A percentile compares a stretch with the other conserved stretches of the same genome.
These are phyloP conservation scores for Sutorius australiensis DNA, from an alignment of 768 basidiomycete genomes.

Conservation along the genomic window DNA sequence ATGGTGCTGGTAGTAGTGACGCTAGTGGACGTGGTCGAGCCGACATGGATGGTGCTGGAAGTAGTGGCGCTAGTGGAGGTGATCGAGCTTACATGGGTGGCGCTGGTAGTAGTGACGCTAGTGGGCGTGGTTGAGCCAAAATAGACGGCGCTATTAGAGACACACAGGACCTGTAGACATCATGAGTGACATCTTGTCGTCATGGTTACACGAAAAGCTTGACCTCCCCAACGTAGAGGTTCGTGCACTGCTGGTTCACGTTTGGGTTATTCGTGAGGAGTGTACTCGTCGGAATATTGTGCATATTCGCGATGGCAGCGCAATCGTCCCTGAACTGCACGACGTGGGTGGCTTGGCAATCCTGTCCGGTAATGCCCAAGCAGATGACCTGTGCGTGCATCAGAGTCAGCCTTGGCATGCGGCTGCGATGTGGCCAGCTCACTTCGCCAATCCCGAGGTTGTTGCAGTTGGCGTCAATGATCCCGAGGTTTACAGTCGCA, in stretches of 20 bases:
- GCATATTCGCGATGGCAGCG: conserved; percentile 35
- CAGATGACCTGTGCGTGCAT: conserved; percentile 41
- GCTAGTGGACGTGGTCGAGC: conserved; percentile 2
- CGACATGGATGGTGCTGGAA: conserved; percentile 23
- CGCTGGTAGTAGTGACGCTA: not conserved
- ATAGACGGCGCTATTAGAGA: conserved; percentile 18
- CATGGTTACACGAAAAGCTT: not conserved
- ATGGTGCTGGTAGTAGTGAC: not conserved
- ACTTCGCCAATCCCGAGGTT: conserved; percentile 56
- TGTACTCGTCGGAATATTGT: conserved; percentile 42
- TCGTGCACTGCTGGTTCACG: conserved; percentile 46
- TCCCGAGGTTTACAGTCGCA: conserved; percentile 43
- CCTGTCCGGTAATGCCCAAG: conserved; percentile 52
- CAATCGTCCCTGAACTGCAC: conserved; percentile 52
- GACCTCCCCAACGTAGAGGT: conserved; percentile 62
- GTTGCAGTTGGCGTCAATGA: conserved; percentile 50
- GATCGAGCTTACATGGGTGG: too few species aligned
- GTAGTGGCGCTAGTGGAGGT: too few species aligned
- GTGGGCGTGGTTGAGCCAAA: conserved; percentile 14
- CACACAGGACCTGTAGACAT: conserved; percentile 25
- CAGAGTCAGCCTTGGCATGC: not conserved
- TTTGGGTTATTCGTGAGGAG: conserved; percentile 65
- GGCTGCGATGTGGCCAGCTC: not conserved
- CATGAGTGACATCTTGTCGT: not conserved
- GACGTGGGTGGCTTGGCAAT: conserved; percentile 52